Percentiles rank a stretch among this genome's conserved stretches.
phyloP scores from a whole-genome alignment of 495 filamentous ascomycete species.

The Collariella sp. region DNA sequence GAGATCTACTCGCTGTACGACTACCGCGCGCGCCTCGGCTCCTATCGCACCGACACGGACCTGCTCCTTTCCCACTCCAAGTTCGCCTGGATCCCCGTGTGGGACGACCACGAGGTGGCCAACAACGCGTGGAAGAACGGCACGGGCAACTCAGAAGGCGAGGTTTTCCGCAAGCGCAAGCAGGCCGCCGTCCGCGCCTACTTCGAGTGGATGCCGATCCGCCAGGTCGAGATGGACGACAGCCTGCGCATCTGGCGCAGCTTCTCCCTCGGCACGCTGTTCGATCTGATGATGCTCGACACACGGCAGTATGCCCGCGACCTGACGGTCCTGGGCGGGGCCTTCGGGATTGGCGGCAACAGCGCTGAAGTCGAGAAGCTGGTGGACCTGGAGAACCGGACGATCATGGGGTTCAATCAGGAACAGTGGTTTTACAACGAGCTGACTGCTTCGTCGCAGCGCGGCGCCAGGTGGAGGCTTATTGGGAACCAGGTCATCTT shows the following conservation, averaged over 20 bases:
- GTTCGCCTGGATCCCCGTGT: slow-evolving; percentile 61
- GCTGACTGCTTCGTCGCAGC: slow-evolving; percentile 42
- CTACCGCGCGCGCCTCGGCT: slow-evolving; percentile 51
- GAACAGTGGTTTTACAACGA: slow-evolving; percentile 61
- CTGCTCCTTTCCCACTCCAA: slow-evolving; percentile 47
- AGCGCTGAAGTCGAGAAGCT: slow-evolving; percentile 8
- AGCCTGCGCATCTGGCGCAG: slow-evolving; percentile 59
- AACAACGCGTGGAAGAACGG: slow-evolving; percentile 56
- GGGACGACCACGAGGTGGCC: slow-evolving; percentile 64
- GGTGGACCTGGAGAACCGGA: slow-evolving; percentile 35
- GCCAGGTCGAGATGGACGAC: slow-evolving; percentile 62
- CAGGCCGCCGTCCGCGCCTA: slow-evolving; percentile 59
- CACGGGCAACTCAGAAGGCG: slow-evolving; percentile 52
- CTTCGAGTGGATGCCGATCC: slow-evolving; percentile 60
- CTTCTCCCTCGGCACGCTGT: slow-evolving; percentile 54
- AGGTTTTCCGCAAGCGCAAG: slow-evolving; percentile 32
- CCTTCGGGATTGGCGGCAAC: slow-evolving; percentile 14
- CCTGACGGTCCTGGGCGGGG: slow-evolving; percentile 34
- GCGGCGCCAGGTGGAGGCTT: slow-evolving; percentile 54
- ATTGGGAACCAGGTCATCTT: slow-evolving; percentile 61
- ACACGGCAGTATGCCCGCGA: slow-evolving; percentile 59
- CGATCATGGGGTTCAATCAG: slow-evolving; percentile 56
- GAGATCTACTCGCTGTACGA: slow-evolving; percentile 46
- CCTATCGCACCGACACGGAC: slow-evolving; percentile 56
- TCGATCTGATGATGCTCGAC: slow-evolving; percentile 63